These are phyloP conservation scores for Thielaviopsis punctulata DNA, from an alignment of 2,329 filamentous ascomycete genomes.

Conservation along the genomic window DNA sequence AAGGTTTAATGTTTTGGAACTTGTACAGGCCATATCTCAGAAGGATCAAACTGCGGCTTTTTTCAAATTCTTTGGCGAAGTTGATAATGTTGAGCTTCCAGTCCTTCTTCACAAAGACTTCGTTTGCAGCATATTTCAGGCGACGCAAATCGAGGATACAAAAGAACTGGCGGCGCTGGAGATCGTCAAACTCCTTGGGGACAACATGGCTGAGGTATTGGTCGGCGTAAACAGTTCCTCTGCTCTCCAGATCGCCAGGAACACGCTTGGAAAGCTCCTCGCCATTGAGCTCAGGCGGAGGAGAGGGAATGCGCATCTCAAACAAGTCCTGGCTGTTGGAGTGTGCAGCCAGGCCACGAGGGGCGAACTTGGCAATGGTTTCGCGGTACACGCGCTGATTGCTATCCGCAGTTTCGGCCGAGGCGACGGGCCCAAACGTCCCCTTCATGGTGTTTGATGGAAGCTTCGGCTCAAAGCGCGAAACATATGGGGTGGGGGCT, in stretches of 20 bases:
- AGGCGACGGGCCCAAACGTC: constrained; percentile 28
- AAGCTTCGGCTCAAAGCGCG: constrained; percentile 29
- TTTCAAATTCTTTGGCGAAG: constrained; percentile 47
- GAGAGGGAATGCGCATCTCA: constrained; percentile 39
- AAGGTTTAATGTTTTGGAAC: constrained; percentile 44
- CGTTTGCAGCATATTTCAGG: constrained; percentile 43
- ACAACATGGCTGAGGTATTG: constrained; percentile 41
- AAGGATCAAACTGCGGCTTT: constrained; percentile 43
- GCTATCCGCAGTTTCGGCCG: constrained; percentile 26
- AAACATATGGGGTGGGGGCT: constrained; percentile 17
- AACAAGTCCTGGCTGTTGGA: constrained; percentile 33
- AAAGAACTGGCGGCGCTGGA: constrained; percentile 44
- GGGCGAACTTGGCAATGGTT: constrained; percentile 28
- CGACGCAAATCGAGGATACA: constrained; percentile 44
- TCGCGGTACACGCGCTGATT: constrained; percentile 26
- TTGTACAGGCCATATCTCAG: constrained; percentile 44
- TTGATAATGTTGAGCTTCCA: constrained; percentile 46
- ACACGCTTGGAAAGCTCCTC: constrained; percentile 36
- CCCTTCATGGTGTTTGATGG: constrained; percentile 29
- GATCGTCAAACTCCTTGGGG: constrained; percentile 38
- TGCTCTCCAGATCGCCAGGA: constrained; percentile 32
- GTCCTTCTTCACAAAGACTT: constrained; percentile 42
- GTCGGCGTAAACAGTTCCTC: constrained; percentile 41
- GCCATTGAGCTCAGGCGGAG: constrained; percentile 37
- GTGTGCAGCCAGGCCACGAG: constrained; percentile 32